These are phyloP conservation scores for Kazachstania taianensis DNA, from an alignment of 805 yeast genomes.

Conservation along the genomic window DNA sequence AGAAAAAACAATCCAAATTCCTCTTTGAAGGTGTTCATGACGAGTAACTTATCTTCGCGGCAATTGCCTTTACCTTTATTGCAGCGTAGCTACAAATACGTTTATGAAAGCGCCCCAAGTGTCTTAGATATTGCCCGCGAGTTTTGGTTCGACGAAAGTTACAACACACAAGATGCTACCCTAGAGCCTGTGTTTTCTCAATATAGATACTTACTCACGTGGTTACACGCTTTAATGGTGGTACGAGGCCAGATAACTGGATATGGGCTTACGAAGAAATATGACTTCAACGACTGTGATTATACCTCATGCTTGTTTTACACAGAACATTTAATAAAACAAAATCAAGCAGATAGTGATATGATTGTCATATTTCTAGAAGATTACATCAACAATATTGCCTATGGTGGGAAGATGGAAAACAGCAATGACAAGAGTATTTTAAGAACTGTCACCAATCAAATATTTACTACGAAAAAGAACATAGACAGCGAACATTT, in stretches of 20 bases:
- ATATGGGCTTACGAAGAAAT: constrained; percentile 46
- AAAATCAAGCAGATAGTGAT: not conserved
- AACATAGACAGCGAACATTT: not conserved
- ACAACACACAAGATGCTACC: constrained; percentile 27
- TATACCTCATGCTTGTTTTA: constrained; percentile 38
- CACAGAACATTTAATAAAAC: constrained; percentile 26
- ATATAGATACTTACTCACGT: constrained; percentile 45
- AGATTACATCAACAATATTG: constrained; percentile 7
- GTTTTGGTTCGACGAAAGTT: constrained; percentile 6
- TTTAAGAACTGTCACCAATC: constrained; percentile 8
- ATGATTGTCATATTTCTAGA: not conserved
- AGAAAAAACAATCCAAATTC: constrained; percentile 12
- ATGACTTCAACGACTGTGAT: constrained; percentile 73
- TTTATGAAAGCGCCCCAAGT: constrained; percentile 56
- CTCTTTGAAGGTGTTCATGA: constrained; percentile 47
- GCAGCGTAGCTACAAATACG: constrained; percentile 40
- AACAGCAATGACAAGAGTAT: constrained; percentile 31
- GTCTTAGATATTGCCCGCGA: constrained; percentile 15
- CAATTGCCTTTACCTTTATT: constrained; percentile 50
- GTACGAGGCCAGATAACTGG: constrained; percentile 54
- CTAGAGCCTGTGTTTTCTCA: constrained; percentile 19
- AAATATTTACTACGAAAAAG: constrained; percentile 4
- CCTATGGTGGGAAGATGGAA: constrained; percentile 43
- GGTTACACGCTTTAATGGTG: constrained; percentile 60
- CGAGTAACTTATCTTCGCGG: constrained; percentile 41